Conservation (phyloP, 345 rosid genomes). For the Psidium guajava region DNA sequence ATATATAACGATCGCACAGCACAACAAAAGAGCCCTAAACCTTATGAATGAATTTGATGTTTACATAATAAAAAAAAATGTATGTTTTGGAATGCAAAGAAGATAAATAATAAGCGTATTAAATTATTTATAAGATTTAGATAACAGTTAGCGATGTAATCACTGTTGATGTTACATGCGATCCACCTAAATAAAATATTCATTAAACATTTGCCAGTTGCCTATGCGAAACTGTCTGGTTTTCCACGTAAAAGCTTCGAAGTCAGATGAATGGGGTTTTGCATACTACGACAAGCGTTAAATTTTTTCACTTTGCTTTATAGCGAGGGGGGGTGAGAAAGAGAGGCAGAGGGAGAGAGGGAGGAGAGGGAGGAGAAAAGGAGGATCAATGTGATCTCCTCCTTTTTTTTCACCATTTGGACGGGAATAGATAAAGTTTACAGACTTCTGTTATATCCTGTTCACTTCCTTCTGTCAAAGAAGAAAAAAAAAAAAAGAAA, state of each 20-base stretch:
- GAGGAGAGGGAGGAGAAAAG: background rate
- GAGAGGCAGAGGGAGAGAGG: background rate
- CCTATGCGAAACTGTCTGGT: background rate
- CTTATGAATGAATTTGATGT: background rate
- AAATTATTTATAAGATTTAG: background rate
- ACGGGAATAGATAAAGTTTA: background rate
- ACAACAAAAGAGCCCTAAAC: background rate
- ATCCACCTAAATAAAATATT: background rate
- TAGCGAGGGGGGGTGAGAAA: too few species aligned
- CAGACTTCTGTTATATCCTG: background rate
- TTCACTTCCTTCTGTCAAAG: background rate
- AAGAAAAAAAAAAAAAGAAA: background rate
- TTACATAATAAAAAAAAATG: background rate
- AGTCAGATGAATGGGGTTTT: background rate
- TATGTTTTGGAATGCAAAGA: background rate
- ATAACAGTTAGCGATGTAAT: background rate
- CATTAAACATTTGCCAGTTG: background rate
- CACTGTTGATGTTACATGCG: background rate
- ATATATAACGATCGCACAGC: background rate
- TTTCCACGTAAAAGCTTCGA: background rate
- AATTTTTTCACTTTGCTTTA: too few species aligned
- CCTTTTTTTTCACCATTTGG: background rate
- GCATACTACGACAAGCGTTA: background rate
- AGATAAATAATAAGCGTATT: background rate
- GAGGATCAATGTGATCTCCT: background rate